Conservation (phyloP, 352 stramenopile genomes). For the Albugo candida region DNA sequence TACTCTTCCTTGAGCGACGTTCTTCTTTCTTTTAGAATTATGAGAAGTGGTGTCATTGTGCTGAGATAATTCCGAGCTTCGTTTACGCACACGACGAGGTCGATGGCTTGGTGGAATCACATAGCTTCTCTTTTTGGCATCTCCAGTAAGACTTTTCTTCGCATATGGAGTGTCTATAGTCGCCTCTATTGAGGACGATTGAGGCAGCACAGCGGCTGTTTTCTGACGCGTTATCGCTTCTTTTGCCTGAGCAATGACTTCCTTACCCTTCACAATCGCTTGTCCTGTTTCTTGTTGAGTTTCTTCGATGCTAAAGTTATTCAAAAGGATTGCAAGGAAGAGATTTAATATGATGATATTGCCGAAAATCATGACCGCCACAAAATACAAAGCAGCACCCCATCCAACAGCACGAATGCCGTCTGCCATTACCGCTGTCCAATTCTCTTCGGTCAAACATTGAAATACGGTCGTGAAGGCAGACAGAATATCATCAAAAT, state of each 20-base stretch:
- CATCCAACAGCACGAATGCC: slow-evolving; percentile 25
- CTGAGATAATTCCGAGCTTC: background rate
- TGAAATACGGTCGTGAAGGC: slow-evolving; percentile 68
- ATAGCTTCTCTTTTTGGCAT: background rate
- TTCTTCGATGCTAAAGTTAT: slow-evolving; percentile 41
- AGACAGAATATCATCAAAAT: slow-evolving; percentile 34
- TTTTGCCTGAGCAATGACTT: slow-evolving; percentile 5
- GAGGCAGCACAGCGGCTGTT: background rate
- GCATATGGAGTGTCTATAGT: background rate
- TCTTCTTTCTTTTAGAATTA: background rate
- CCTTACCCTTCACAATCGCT: slow-evolving; percentile 14
- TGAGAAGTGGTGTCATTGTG: background rate
- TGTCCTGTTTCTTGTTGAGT: slow-evolving; percentile 9
- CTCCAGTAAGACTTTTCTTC: background rate
- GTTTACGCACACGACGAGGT: background rate
- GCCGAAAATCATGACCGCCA: slow-evolving; percentile 48
- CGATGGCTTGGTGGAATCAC: background rate
- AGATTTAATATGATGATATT: slow-evolving; percentile 79
- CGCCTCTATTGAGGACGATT: background rate
- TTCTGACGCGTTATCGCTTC: background rate
- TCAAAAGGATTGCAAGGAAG: slow-evolving; percentile 76
- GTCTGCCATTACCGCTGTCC: slow-evolving; percentile 77
- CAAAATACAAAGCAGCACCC: slow-evolving; percentile 28
- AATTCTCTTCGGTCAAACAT: slow-evolving; percentile 76
- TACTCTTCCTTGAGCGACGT: too few relatives aligned